Evolutionary conservation across 371 early-diverging fungal genomes (phyloP).

Genomic region (Haplosporangium sp.): DNA sequence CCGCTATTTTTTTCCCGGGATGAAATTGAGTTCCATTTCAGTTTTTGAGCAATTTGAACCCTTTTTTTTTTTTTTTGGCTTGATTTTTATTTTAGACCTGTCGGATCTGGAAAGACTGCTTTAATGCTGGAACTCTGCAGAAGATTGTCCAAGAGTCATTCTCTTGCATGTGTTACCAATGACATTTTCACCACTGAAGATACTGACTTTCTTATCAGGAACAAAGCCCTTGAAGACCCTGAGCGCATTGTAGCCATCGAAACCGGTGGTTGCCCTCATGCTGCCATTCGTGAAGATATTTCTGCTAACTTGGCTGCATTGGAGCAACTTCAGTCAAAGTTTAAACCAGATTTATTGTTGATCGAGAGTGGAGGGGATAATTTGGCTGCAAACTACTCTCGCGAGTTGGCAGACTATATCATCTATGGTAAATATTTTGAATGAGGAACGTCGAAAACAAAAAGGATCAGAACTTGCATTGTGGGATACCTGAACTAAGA

Average conservation of each 20-base stretch:
- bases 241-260: slow-evolving; percentile 93
- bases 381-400: slow-evolving; percentile 92
- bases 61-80: not conserved
- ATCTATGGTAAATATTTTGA: slow-evolving; percentile 72
- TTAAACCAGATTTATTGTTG: slow-evolving; percentile 84
- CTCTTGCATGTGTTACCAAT: slow-evolving; percentile 89
- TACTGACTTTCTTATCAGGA: slow-evolving; percentile 90
- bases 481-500: not conserved
- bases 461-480: not conserved
- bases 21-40: not conserved
- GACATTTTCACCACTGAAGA: slow-evolving; percentile 93
- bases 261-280: slow-evolving; percentile 96
- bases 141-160: slow-evolving; percentile 79
- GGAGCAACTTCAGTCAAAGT: slow-evolving; percentile 87
- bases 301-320: slow-evolving; percentile 93
- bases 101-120: slow-evolving; percentile 96
- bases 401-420: slow-evolving; percentile 91
- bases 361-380: slow-evolving; percentile 96
- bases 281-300: slow-evolving; percentile 95
- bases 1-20: too few relatives aligned
- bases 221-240: slow-evolving; percentile 85
- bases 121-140: slow-evolving; percentile 92
- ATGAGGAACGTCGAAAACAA: not conserved
- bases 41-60: too few relatives aligned
- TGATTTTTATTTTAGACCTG: slow-evolving; percentile 69